A percentile compares a stretch with the other conserved stretches of the same genome.
phyloP scores from a whole-genome alignment of 768 basidiomycete species.

The Amanita rubescens region DNA sequence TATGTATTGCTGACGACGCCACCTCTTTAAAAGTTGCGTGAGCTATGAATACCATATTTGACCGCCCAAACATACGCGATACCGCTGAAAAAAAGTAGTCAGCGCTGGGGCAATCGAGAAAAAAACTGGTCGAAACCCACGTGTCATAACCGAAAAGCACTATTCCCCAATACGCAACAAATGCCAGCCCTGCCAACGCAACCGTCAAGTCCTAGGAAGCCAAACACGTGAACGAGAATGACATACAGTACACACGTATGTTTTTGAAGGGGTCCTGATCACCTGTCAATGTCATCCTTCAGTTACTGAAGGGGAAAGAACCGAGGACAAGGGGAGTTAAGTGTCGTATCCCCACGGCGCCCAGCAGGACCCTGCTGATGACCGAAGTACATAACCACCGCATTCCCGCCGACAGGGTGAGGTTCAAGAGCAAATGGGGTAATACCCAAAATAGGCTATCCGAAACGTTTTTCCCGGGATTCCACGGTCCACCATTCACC shows the following conservation, averaged over 20 bases:
- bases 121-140: conserved; percentile 32
- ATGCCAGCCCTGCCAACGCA: conserved; percentile 50
- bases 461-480: no score
- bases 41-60: background rate
- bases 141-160: conserved; percentile 81
- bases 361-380: background rate
- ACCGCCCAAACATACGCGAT: background rate
- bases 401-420: no score
- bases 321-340: background rate
- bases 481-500: no score
- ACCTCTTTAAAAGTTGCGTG: conserved; percentile 35
- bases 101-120: conserved; percentile 3
- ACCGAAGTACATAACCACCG: background rate
- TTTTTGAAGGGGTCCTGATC: conserved; percentile 29
- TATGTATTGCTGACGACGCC: conserved; percentile 60
- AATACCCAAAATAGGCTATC: no score
- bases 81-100: background rate
- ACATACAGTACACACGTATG: conserved; percentile 59
- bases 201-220: background rate
- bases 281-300: background rate
- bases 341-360: background rate
- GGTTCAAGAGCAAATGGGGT: no score
- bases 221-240: background rate
- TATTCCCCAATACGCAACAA: conserved; percentile 72
- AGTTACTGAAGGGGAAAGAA: background rate